phyloP scores from a whole-genome alignment of 2,329 filamentous ascomycete genomes.

The Monosporascus sp. region DNA sequence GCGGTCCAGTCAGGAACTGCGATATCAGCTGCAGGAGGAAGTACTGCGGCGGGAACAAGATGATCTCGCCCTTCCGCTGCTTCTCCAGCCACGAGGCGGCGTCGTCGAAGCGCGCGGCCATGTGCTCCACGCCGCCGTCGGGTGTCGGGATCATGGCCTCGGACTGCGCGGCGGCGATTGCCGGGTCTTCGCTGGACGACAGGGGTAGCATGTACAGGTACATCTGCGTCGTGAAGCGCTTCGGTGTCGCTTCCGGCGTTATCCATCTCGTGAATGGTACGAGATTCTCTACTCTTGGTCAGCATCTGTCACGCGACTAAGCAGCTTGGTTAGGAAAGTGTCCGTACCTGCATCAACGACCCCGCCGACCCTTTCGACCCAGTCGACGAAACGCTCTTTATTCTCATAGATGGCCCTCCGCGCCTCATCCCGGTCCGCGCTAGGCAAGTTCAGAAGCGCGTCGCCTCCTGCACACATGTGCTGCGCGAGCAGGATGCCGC shows the following conservation, averaged over 20 bases:
- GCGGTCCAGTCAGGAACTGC: constrained; percentile 40
- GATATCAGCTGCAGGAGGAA: constrained; percentile 61
- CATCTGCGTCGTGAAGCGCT: constrained; percentile 92
- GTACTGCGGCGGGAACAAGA: constrained; percentile 86
- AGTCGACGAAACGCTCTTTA: constrained; percentile 60
- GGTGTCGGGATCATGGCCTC: constrained; percentile 62
- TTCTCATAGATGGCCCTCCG: constrained; percentile 64
- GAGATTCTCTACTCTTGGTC: constrained; percentile 46
- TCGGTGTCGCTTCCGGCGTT: constrained; percentile 66
- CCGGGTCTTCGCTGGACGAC: constrained; percentile 13
- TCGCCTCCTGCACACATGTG: constrained; percentile 26
- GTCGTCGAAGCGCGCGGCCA: constrained; percentile 71
- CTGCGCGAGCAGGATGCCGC: constrained; percentile 73
- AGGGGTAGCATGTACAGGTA: constrained; percentile 85
- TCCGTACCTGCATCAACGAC: constrained; percentile 59
- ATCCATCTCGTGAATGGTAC: constrained; percentile 89
- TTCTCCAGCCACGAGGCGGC: constrained; percentile 63
- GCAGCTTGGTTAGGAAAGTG: background rate
- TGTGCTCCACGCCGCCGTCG: constrained; percentile 61
- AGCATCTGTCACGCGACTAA: background rate
- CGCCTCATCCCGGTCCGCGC: constrained; percentile 56
- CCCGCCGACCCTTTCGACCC: constrained; percentile 52
- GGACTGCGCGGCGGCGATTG: constrained; percentile 31
- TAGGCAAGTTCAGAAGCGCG: constrained; percentile 55
- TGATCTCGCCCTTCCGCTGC: constrained; percentile 60